phyloP scores from a whole-genome alignment of 352 stramenopile species.

The Phytophthora cryptogea region DNA sequence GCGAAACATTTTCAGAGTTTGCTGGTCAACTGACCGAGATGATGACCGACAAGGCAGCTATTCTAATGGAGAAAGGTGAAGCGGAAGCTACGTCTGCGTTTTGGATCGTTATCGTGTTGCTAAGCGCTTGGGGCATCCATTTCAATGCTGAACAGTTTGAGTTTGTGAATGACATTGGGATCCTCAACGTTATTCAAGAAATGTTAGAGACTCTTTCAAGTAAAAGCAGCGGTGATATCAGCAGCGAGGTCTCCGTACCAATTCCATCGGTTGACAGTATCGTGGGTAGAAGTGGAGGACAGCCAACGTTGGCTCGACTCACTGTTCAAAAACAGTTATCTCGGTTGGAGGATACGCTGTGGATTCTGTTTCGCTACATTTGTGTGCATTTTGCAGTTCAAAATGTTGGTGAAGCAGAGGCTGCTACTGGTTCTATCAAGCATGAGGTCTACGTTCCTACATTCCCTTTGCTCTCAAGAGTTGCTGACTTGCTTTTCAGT shows the following conservation, averaged over 20 bases:
- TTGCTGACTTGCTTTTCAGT: conserved; percentile 27
- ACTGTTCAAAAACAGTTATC: conserved; percentile 13
- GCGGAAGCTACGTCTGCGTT: conserved; percentile 6
- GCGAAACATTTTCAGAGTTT: conserved; percentile 36
- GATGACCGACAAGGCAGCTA: conserved; percentile 36
- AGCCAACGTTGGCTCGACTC: conserved; percentile 5
- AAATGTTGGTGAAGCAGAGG: neutral
- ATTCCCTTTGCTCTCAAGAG: conserved; percentile 25
- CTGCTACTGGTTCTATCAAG: neutral
- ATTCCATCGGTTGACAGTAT: conserved; percentile 21
- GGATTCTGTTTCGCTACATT: conserved; percentile 46
- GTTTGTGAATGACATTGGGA: conserved; percentile 55
- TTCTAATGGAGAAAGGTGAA: conserved; percentile 21
- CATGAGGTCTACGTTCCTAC: conserved; percentile 20
- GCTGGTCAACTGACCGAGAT: conserved; percentile 40
- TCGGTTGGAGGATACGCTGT: conserved; percentile 36
- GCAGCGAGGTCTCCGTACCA: neutral
- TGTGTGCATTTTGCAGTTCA: conserved; percentile 44
- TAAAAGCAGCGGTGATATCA: neutral
- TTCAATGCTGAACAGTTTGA: conserved; percentile 50
- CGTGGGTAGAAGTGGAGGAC: conserved; percentile 11
- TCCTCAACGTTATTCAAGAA: conserved; percentile 45
- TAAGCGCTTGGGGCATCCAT: conserved; percentile 48
- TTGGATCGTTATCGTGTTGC: conserved; percentile 39
- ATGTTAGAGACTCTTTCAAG: conserved; percentile 24